Evolutionary conservation across 768 basidiomycete genomes (phyloP).

Genomic region (Scleroderma bovista): DNA sequence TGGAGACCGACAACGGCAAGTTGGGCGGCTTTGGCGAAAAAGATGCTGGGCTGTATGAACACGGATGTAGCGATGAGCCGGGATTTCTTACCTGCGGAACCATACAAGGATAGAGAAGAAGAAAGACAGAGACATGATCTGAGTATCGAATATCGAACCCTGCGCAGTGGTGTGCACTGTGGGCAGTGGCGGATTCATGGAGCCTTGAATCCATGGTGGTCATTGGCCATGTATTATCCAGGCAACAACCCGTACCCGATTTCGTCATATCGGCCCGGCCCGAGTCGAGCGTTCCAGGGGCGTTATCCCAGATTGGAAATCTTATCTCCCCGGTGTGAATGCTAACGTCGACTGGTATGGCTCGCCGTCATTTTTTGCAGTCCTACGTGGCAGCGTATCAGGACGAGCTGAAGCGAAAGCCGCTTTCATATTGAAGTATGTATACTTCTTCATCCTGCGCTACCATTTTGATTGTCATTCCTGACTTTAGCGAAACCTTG

Average conservation of each 20-base stretch:
- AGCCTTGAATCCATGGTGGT: too few relatives aligned
- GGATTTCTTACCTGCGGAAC: slow-evolving; percentile 42
- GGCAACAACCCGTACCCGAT: too few relatives aligned
- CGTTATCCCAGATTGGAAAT: slow-evolving; percentile 5
- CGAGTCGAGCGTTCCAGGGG: too few relatives aligned
- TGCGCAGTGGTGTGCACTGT: too few relatives aligned
- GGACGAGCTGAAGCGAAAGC: slow-evolving; percentile 16
- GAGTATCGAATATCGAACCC: too few relatives aligned
- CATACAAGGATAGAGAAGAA: slow-evolving; percentile 47
- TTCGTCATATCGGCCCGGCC: too few relatives aligned
- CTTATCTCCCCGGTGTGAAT: slow-evolving; percentile 3
- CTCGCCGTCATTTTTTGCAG: too few relatives aligned
- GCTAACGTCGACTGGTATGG: neutral
- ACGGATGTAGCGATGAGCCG: too few relatives aligned
- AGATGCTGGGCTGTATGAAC: too few relatives aligned
- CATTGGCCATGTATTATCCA: too few relatives aligned
- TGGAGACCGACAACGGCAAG: slow-evolving; percentile 90
- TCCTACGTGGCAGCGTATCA: slow-evolving; percentile 3
- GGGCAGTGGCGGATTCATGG: too few relatives aligned
- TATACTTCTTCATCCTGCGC: neutral
- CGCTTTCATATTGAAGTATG: slow-evolving; percentile 26
- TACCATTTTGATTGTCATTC: neutral
- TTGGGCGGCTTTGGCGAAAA: slow-evolving; percentile 85
- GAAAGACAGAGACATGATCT: too few relatives aligned
- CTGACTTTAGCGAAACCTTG: slow-evolving; percentile 49